Evolutionary conservation across 805 yeast species (phyloP).

Genomic region (Ogataea glucozyma): DNA sequence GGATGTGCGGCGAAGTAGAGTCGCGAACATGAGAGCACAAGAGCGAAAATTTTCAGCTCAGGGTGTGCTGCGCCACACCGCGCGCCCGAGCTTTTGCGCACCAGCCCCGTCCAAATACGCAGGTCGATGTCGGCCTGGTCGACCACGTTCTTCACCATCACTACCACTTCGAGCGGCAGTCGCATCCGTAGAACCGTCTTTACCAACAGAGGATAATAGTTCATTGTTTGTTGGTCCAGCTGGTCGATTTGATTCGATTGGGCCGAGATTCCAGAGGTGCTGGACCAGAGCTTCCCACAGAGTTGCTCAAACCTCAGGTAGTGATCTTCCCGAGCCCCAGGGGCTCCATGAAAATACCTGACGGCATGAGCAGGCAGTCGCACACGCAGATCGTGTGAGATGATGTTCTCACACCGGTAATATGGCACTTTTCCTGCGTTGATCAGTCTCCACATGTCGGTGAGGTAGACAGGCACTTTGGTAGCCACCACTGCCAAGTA

Average conservation of each 20-base stretch:
- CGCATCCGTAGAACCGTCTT: constrained; percentile 43
- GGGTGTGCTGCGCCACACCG: constrained; percentile 30
- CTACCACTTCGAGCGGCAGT: constrained; percentile 52
- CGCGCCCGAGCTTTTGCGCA: constrained; percentile 1
- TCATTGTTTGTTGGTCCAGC: constrained; percentile 18
- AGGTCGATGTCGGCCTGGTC: constrained; percentile 19
- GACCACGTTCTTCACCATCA: constrained; percentile 35
- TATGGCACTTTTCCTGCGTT: constrained; percentile 49
- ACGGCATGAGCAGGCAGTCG: constrained; percentile 19
- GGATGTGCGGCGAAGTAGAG: constrained; percentile 33
- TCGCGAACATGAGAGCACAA: constrained; percentile 37
- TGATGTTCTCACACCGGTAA: constrained; percentile 19
- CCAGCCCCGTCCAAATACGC: neutral
- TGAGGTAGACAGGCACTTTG: constrained; percentile 49
- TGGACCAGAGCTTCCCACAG: constrained; percentile 11
- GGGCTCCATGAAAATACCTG: constrained; percentile 19
- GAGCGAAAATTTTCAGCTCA: constrained; percentile 39
- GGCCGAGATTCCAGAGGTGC: no score
- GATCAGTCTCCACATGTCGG: constrained; percentile 48
- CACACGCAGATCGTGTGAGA: constrained; percentile 25
- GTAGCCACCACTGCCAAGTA: constrained; percentile 53
- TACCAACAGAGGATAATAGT: constrained; percentile 43
- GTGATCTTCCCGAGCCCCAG: constrained; percentile 16
- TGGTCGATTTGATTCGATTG: constrained; percentile 6
- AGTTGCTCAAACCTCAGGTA: constrained; percentile 12